Conservation (phyloP, 2,329 filamentous ascomycete genomes). For the Scedosporium minutisporum region DNA sequence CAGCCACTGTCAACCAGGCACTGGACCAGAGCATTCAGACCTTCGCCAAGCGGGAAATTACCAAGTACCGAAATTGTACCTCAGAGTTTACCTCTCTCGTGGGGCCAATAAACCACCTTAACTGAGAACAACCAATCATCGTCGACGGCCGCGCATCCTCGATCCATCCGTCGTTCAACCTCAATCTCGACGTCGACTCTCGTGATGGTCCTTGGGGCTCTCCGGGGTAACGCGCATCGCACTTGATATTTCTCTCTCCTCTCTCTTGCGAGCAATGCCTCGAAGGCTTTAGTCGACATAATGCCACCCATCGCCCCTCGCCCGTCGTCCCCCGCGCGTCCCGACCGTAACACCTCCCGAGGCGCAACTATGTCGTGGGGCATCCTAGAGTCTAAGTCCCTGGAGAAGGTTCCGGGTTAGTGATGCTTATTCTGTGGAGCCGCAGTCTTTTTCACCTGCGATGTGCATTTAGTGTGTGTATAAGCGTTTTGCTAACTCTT, state of each 20-base stretch:
- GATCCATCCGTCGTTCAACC: slow-evolving; percentile 8
- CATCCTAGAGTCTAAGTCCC: slow-evolving; percentile 57
- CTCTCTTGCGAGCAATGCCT: neutral
- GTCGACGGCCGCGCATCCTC: neutral
- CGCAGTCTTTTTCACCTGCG: slow-evolving; percentile 1
- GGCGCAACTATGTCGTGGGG: slow-evolving; percentile 40
- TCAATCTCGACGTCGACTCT: neutral
- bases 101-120: neutral
- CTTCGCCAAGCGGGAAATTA: too few species aligned
- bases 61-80: neutral
- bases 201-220: too few species aligned
- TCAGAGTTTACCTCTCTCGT: neutral
- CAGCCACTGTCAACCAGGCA: too few species aligned
- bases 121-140: neutral
- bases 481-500: slow-evolving; percentile 7
- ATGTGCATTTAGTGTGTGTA: neutral
- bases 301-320: neutral
- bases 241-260: too few species aligned
- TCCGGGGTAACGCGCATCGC: too few species aligned
- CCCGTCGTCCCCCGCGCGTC: neutral
- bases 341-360: neutral
- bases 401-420: slow-evolving; percentile 66
- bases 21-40: too few species aligned
- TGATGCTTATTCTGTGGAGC: slow-evolving; percentile 5
- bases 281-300: neutral